Conservation (phyloP, 2,329 filamentous ascomycete species). For the Lecanicillium sp. region DNA sequence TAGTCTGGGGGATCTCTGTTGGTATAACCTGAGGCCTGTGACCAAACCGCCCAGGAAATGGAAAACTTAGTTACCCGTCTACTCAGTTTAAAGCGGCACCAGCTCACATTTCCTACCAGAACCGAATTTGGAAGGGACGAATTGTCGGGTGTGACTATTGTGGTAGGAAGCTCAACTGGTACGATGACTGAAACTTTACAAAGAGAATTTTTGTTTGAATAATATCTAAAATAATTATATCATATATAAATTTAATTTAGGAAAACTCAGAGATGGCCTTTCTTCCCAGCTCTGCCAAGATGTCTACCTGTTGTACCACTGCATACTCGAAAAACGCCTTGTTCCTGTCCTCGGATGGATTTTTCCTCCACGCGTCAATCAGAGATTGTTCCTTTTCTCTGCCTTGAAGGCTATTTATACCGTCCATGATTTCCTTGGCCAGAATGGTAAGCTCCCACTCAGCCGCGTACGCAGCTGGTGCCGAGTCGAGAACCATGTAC, state of each 20-base stretch:
- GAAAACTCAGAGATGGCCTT: constrained; percentile 34
- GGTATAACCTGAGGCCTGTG: too few species aligned
- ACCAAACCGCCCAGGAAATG: too few species aligned
- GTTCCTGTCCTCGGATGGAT: constrained; percentile 30
- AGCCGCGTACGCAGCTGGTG: constrained; percentile 30
- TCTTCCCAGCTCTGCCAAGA: constrained; percentile 38
- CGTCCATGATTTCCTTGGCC: constrained; percentile 38
- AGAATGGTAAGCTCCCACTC: constrained; percentile 36
- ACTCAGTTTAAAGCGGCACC: constrained; percentile 5
- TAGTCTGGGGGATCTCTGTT: too few species aligned
- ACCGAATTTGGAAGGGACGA: constrained; percentile 4
- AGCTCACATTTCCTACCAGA: constrained; percentile 4
- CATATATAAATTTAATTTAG: too few species aligned
- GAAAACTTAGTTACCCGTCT: too few species aligned
- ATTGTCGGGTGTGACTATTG: constrained; percentile 6
- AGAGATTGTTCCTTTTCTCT: constrained; percentile 35
- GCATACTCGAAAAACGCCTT: constrained; percentile 39
- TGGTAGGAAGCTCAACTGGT: too few species aligned
- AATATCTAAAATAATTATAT: not conserved
- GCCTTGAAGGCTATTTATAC: constrained; percentile 37
- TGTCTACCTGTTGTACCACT: constrained; percentile 38
- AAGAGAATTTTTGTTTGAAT: too few species aligned
- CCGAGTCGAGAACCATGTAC: constrained; percentile 35
- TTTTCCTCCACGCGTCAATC: constrained; percentile 33
- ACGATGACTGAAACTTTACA: too few species aligned